Percentiles rank a stretch among this genome's conserved stretches.
Evolutionary conservation across 129 eudicot genomes (phyloP).

Genomic region (Artemisia argyi): DNA sequence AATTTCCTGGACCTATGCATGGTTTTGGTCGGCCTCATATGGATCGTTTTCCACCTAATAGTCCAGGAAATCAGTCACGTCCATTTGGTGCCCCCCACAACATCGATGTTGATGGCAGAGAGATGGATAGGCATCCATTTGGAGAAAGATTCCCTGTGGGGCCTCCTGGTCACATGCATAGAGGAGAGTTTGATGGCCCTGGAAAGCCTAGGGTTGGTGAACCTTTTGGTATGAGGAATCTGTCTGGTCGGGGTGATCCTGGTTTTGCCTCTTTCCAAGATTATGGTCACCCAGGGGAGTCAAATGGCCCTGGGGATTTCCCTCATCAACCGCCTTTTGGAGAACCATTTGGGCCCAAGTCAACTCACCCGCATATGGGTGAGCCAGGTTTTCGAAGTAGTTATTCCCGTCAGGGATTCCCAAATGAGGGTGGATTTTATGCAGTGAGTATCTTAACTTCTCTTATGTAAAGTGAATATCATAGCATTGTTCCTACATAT

Average conservation of each 20-base stretch:
- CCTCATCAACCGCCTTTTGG: constrained; percentile 51
- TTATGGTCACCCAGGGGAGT: constrained; percentile 52
- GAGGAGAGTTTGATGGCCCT: constrained; percentile 70
- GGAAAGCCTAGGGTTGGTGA: constrained; percentile 47
- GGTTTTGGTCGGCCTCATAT: constrained; percentile 58
- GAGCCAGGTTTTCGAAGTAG: constrained; percentile 76
- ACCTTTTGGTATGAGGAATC: constrained; percentile 46
- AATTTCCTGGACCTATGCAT: constrained; percentile 53
- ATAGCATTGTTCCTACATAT: constrained; percentile 13
- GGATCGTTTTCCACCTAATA: constrained; percentile 53
- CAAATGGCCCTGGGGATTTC: constrained; percentile 48
- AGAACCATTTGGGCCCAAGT: constrained; percentile 44
- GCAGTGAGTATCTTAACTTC: constrained; percentile 47
- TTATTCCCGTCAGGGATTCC: constrained; percentile 51
- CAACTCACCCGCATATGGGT: constrained; percentile 60
- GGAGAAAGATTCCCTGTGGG: constrained; percentile 58
- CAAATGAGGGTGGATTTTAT: constrained; percentile 56
- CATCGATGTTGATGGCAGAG: constrained; percentile 52
- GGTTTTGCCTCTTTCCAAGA: constrained; percentile 52
- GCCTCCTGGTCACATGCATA: constrained; percentile 50
- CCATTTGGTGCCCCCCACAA: constrained; percentile 54
- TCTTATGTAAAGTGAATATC: constrained; percentile 5
- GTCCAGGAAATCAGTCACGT: constrained; percentile 58
- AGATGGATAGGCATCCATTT: constrained; percentile 47
- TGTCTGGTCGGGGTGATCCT: constrained; percentile 55